Base-by-base conservation (phyloP, 2,329 filamentous ascomycete species). In the Nemania abortiva region DNA sequence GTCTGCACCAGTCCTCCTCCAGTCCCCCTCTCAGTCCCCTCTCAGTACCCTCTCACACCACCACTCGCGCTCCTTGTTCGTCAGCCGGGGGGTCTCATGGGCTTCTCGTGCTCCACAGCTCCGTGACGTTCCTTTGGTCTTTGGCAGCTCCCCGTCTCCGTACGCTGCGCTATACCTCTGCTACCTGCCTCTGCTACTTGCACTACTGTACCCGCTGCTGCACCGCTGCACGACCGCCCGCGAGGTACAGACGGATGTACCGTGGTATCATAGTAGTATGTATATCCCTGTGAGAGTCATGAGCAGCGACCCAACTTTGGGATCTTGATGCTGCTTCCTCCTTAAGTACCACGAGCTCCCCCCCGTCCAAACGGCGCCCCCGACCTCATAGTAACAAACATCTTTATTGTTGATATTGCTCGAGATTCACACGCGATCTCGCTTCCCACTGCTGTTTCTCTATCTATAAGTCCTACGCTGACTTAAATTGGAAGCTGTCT, bases 341-440 rank as follows among this genome's bases (percentile, higher is more conserved):
- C 69, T 76, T 76, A 78, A 78, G 75, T 76, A 77, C 69, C 68
- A 69, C 70, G 62, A 60, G 69, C 66, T 73, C 76, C 75, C 73
- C 75, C 62, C 66, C 62, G 56, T 70, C 71, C 72, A 66, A 69
- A 73, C 22, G 66, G 72, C 72, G 74, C 74, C 74, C 74, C 74
- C 74, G 69, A 71, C 66, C 49, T 74, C 68, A 74, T 71, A 69
- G 68, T 74, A 76, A 74, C 71, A 74, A 73, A 72, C 73, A 73
- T 74, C 69, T 73, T 60, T 66, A 72, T 74, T 76, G 70, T 73
- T 73, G 70, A 76, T 69, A 72, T 71, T 70, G 74, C 65, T 70
- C 72, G 73, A 68, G 71, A 67, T 75, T 73, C 49, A 42, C 24
- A 71, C 72, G 71, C 74, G 66, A 73, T 75, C 69, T 73, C 71